Evolutionary conservation across 805 yeast species (phyloP), one percentile per base, ranked within the genome.

Genomic region (Barnettozyma siamensis): DNA sequence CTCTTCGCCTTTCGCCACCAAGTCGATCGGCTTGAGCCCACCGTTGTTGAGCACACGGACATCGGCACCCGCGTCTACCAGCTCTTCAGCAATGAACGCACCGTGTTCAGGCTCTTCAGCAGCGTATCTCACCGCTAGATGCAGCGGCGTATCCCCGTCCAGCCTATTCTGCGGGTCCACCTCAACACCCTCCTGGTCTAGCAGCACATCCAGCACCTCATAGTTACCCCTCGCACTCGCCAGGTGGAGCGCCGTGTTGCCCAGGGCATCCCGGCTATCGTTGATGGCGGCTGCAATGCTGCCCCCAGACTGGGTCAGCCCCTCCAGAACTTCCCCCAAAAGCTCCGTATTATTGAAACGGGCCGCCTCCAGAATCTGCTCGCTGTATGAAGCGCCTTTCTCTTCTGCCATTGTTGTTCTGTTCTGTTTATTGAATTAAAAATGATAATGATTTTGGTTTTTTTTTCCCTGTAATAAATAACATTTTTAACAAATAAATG

Each of bases 31-130:
- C 51, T 76, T 85, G 53, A 81, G 73, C 19, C 86, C 86, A 31
- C 70, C 67, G 29, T 70, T 72, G 56, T 84, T 84, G 48, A 60
- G 70, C 15, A 75, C 57, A 37, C 73, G 69, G 3, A 94, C 86
- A 62, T 89, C 93, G 2, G 93, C 81, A 3, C 99, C 98, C 23
- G 94, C 95, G 54, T 89, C 96, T 31, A 93, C 67, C 47, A 93
- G 72, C 58, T 82, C 83, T 54, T 86, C 95, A 11, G 81, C 77
- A 27, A 88, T 69, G 50, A 80, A 86, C 19, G 71, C 66, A 1
- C 95, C 96, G 60, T 83, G 88, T 45, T 86, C 96, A 0, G 93
- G 86, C 56, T 91, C 96, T 20, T 78, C 80, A 35, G 69, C 67
- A 12, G 89, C 72, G 60, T 84, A 91, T 46, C 74, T 75, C 11